Base-by-base conservation (phyloP, 768 basidiomycete species). In the Podaxis sp. region DNA sequence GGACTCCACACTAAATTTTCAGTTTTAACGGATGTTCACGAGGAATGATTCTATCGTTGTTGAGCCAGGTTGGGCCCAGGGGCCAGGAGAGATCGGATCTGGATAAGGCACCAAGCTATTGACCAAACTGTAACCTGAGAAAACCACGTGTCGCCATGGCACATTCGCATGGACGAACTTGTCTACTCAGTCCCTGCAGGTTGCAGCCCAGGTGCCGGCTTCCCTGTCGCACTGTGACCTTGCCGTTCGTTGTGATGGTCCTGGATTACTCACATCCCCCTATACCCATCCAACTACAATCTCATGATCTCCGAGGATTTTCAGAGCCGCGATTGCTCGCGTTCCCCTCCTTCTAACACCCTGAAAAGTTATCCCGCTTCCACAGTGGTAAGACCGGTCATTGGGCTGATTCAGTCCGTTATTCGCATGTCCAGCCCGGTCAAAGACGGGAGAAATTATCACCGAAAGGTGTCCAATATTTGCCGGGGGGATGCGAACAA, bases 91-190 rank as follows among this genome's bases (percentile, higher is more conserved):
- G 44, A 46, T 46, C 19, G 1, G 19, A 46, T 46, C 44, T 46
- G 44, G 44, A 46, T 46, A 17, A 17, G 44, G 57, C n/a, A 59
- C 46, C 28, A 48, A 19, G 19, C n/a, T n/a, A 9, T 17, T 44
- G 26, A 30, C n/a, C 11, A 49, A 39, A 19, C 11, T 36, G 33
- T 42, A 2, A 51, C 57, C 28, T 48, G 33, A 59, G 30, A 48
- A 30, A 59, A 22, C 26, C 57, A 59, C 57, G 57, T 59, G 44
- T 59, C 57, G 33, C 44, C 57, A 59, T 59, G 54, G 33, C 54
- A 56, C 22, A 56, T 39, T 46, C 19, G 44, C 44, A 46, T 46
- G 44, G 44, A 17, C 7, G n/a, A 46, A 9, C 33, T 9, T 46
- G n/a, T 19, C 44, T 3, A 46, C 19, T 46, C 44, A 46, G 19